phyloP scores from a whole-genome alignment of 1,284 basidiomycete genomes.

The Ganoderma multipileum region DNA sequence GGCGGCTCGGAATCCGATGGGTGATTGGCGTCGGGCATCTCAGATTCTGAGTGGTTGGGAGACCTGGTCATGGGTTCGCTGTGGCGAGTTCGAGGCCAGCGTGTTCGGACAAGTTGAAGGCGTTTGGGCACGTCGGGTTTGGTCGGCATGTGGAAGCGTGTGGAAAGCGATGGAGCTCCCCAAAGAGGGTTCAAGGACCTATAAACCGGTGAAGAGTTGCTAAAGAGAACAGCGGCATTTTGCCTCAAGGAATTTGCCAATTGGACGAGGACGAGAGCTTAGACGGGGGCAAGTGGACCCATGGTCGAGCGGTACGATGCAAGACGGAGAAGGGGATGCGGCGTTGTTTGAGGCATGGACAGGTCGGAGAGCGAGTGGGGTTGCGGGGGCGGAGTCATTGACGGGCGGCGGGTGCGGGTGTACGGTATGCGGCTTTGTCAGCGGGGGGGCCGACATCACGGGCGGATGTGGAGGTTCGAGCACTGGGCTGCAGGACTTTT shows the following conservation, averaged over 20 bases:
- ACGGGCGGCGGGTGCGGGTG: neutral
- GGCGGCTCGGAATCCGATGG: neutral
- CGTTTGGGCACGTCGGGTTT: neutral
- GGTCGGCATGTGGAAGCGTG: neutral
- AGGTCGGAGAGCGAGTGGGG: neutral
- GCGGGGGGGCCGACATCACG: conserved; percentile 3
- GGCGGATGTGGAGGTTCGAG: conserved; percentile 4
- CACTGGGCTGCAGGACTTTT: neutral
- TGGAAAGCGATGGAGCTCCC: neutral
- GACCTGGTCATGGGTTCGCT: neutral
- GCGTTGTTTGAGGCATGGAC: neutral
- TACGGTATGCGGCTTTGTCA: conserved; percentile 15
- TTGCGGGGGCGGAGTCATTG: neutral
- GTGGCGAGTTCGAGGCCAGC: neutral
- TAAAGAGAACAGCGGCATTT: neutral
- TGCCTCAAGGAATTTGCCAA: neutral
- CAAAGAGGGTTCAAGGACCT: neutral
- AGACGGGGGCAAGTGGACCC: neutral
- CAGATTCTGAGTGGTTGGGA: neutral
- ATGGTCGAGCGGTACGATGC: neutral
- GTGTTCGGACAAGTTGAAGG: neutral
- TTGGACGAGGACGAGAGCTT: neutral
- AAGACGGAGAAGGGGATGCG: neutral
- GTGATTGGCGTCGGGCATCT: conserved; percentile 14
- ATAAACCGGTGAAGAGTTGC: neutral